Conservation (phyloP, 139 green algal genomes). For the Closterium sp. region DNA sequence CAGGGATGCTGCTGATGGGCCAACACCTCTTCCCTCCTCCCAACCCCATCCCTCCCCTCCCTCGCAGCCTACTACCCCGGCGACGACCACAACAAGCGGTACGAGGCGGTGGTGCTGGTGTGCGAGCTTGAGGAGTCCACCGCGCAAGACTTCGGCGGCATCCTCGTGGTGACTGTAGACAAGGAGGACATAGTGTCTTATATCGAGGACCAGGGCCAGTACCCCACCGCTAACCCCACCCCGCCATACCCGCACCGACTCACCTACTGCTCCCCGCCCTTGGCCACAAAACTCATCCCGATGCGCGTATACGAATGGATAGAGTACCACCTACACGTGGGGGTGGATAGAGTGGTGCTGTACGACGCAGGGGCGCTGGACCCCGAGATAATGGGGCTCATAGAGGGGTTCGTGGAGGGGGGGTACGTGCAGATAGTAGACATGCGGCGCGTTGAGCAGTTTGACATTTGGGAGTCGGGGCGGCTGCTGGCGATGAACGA, state of each 20-base stretch:
- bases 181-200: background rate
- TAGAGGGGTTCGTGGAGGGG: slow-evolving; percentile 1
- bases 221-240: slow-evolving; percentile 4
- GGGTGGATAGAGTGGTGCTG: slow-evolving; percentile 10
- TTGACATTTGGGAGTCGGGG: slow-evolving; percentile 5
- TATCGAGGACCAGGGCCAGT: slow-evolving; percentile 3
- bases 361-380: slow-evolving; percentile 33
- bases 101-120: slow-evolving; percentile 30
- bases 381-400: background rate
- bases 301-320: slow-evolving; percentile 15
- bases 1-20: background rate
- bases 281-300: slow-evolving; percentile 1
- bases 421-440: slow-evolving; percentile 36
- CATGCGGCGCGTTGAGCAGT: slow-evolving; percentile 15
- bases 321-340: slow-evolving; percentile 33
- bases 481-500: slow-evolving; percentile 29
- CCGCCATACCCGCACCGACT: slow-evolving; percentile 21
- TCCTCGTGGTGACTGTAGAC: slow-evolving; percentile 16
- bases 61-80: slow-evolving; percentile 26
- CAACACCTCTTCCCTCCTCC: background rate
- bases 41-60: background rate
- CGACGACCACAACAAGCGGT: slow-evolving; percentile 36
- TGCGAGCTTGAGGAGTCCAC: slow-evolving; percentile 15
- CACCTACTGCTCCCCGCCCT: slow-evolving; percentile 32
- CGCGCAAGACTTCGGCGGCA: slow-evolving; percentile 15